Percentiles rank a stretch among this genome's conserved stretches.
Evolutionary conservation across 1,139 yeast species (phyloP).

Genomic region (Maudiozyma humilis): DNA sequence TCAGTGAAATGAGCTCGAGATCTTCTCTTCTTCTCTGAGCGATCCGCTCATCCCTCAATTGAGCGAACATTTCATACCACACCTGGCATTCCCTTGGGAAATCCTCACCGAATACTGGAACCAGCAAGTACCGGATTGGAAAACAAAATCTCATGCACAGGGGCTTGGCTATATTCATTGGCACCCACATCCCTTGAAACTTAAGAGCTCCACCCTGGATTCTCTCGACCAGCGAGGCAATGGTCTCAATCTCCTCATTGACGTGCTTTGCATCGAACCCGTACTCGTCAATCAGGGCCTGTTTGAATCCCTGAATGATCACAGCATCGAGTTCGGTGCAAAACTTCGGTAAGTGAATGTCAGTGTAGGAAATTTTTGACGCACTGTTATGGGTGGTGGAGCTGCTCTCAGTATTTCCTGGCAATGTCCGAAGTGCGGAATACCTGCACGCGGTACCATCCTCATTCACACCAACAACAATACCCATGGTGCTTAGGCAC

Average conservation of each 20-base stretch:
- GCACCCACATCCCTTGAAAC: conserved; percentile 94
- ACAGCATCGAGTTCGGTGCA: too few relatives aligned
- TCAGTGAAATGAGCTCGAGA: too few relatives aligned
- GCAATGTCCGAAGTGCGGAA: too few relatives aligned
- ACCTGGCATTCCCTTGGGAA: conserved; percentile 59
- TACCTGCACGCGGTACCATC: too few relatives aligned
- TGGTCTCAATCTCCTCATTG: background rate
- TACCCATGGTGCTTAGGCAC: too few relatives aligned
- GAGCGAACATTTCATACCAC: conserved; percentile 4
- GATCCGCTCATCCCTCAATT: background rate
- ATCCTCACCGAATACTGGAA: conserved; percentile 70
- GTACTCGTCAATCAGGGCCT: too few relatives aligned
- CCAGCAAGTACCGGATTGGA: conserved; percentile 63
- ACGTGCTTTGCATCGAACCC: background rate
- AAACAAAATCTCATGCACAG: conserved; percentile 73
- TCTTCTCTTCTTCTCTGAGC: background rate
- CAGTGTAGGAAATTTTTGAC: too few relatives aligned
- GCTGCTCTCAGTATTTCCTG: too few relatives aligned
- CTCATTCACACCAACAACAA: too few relatives aligned
- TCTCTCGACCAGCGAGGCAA: conserved; percentile 45
- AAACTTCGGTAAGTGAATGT: too few relatives aligned
- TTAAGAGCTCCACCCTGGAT: conserved; percentile 88
- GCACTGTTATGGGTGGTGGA: too few relatives aligned
- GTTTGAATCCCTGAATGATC: too few relatives aligned
- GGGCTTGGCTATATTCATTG: conserved; percentile 57